phyloP scores from a whole-genome alignment of 345 rosid species.

The Carallia pectinifolia region DNA sequence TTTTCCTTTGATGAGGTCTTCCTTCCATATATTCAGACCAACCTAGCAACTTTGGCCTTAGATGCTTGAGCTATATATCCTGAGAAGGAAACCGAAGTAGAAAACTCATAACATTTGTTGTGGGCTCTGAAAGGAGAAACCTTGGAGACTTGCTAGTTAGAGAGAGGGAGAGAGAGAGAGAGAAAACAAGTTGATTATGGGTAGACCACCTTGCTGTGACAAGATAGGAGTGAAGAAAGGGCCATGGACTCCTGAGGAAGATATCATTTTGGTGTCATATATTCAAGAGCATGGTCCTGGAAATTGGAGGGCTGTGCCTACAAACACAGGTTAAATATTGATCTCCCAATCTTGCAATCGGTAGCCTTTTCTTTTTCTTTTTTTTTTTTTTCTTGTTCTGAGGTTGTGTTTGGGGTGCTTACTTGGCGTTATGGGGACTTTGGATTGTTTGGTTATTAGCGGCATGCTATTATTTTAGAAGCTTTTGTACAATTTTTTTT shows the following conservation, averaged over 20 bases:
- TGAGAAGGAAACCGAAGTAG: neutral
- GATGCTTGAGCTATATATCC: slow-evolving; percentile 36
- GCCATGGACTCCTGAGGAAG: slow-evolving; percentile 99
- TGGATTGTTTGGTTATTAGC: neutral
- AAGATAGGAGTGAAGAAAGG: slow-evolving; percentile 88
- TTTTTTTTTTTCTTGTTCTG: neutral
- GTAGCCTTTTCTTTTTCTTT: neutral
- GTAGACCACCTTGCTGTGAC: slow-evolving; percentile 88
- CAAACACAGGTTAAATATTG: slow-evolving; percentile 57
- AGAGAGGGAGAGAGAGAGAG: slow-evolving; percentile 2
- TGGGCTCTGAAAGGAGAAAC: neutral
- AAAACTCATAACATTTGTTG: too few relatives aligned
- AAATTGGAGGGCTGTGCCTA: slow-evolving; percentile 89
- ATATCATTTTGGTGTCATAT: slow-evolving; percentile 81
- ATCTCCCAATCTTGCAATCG: neutral
- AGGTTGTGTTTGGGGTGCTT: too few relatives aligned
- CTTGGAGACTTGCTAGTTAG: neutral
- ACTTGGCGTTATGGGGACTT: neutral
- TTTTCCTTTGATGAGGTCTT: slow-evolving; percentile 8
- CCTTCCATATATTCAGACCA: slow-evolving; percentile 46
- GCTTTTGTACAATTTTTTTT: too few relatives aligned
- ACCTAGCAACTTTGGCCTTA: slow-evolving; percentile 19
- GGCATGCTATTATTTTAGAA: neutral
- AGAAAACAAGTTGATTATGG: slow-evolving; percentile 43
- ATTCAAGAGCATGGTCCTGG: slow-evolving; percentile 96